Evolutionary conservation across 345 rosid genomes (phyloP).

Genomic region (Dipteronia dyeriana): DNA sequence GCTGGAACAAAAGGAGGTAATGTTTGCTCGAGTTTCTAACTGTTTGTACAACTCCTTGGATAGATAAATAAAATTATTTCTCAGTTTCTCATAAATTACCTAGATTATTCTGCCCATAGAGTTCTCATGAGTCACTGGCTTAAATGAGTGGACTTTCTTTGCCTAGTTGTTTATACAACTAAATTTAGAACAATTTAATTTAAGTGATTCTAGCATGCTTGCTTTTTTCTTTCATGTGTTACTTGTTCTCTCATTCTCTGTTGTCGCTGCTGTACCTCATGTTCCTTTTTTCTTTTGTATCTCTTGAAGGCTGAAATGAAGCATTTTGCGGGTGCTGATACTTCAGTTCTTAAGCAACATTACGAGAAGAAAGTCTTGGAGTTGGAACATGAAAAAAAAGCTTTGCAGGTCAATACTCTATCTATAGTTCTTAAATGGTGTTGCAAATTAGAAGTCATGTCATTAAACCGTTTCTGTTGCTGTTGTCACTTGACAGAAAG

Average conservation of each 20-base stretch:
- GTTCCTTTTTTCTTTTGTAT: conserved; percentile 13
- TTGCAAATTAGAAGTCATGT: conserved; percentile 2
- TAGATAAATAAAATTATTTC: neutral
- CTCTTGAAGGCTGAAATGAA: conserved; percentile 93
- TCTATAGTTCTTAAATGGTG: neutral
- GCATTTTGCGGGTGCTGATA: conserved; percentile 59
- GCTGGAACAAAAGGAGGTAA: conserved; percentile 96
- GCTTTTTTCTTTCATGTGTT: neutral
- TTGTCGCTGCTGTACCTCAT: neutral
- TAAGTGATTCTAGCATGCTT: neutral
- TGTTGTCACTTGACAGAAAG: conserved; percentile 63
- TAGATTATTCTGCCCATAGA: neutral
- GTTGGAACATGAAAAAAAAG: conserved; percentile 80
- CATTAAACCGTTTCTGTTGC: neutral
- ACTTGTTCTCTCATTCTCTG: neutral
- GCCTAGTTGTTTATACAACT: neutral
- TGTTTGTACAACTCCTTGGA: neutral
- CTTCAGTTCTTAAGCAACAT: conserved; percentile 89
- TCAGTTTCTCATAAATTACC: neutral
- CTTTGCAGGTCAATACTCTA: conserved; percentile 65
- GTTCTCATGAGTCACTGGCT: neutral
- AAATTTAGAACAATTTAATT: neutral
- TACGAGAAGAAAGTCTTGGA: conserved; percentile 91
- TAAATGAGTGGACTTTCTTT: neutral
- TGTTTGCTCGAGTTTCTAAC: neutral